A percentile compares a stretch with the other conserved stretches of the same genome.
phyloP scores from a whole-genome alignment of 2,329 filamentous ascomycete species.

The Colletotrichum truncatum region DNA sequence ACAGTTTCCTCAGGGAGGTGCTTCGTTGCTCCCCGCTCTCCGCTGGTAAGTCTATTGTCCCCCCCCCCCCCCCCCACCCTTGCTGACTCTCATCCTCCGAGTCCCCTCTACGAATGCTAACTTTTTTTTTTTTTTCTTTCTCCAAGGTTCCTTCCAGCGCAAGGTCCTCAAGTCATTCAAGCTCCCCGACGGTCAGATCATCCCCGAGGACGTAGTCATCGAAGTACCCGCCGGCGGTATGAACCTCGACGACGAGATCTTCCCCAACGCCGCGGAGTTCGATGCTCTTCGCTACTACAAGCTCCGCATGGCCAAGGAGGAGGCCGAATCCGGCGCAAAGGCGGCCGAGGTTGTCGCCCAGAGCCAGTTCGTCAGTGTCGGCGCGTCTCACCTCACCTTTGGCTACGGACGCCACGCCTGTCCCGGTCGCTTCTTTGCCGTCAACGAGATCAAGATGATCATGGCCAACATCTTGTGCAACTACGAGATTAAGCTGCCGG shows the following conservation, averaged over 20 bases:
- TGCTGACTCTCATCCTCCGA: too few relatives aligned
- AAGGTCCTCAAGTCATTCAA: conserved; percentile 59
- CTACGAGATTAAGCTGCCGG: conserved; percentile 28
- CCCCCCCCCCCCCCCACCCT: not conserved
- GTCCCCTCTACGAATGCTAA: too few relatives aligned
- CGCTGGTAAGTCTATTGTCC: not conserved
- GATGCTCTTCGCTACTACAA: conserved; percentile 60
- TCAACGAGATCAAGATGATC: conserved; percentile 34
- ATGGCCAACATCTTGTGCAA: conserved; percentile 26
- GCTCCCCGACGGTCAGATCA: conserved; percentile 62
- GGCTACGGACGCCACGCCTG: conserved; percentile 34
- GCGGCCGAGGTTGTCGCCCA: conserved; percentile 33
- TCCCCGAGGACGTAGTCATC: conserved; percentile 53
- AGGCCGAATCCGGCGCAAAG: conserved; percentile 8
- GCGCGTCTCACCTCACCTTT: conserved; percentile 29
- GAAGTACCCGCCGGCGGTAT: conserved; percentile 49
- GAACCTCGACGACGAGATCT: conserved; percentile 46
- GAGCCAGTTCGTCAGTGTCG: conserved; percentile 52
- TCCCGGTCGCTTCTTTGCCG: conserved; percentile 30
- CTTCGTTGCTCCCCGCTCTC: conserved; percentile 41
- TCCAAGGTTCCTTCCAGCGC: conserved; percentile 55
- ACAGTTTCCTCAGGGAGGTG: conserved; percentile 50
- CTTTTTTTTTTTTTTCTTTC: too few relatives aligned
- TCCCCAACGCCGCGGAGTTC: conserved; percentile 51
- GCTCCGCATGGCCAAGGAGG: conserved; percentile 42